Evolutionary conservation across 225 moss, liverwort and hornwort species (phyloP), one percentile per base, ranked within the genome.

Genomic region (Pleurozium schreberi): DNA sequence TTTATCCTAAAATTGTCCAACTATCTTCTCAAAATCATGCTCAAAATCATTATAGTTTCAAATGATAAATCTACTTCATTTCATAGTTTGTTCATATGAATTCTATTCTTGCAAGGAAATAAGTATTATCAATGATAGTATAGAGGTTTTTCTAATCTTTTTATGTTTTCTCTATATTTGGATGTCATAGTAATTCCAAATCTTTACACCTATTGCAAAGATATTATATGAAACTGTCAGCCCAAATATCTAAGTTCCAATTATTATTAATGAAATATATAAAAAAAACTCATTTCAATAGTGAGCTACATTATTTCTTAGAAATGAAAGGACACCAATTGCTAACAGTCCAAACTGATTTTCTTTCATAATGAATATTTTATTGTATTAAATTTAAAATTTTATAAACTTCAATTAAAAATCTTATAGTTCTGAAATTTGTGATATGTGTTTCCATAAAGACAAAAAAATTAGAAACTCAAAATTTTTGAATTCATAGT

Each of bases 321-420:
- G 33, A 89, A 83, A 58, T 57, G 89, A 89, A 91, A 87, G 28
- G 91, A 79, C 87, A 80, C 80, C 22, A 87, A 43, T 27, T 28
- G 25, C 49, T 73, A 64, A 87, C 36, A 84, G 34, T 50, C 8
- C 26, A 65, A 91, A 87, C 49, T 65, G 42, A 49, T 83, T 86
- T 40, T 49, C 5, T 2, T 62, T 62, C 22, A 82, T 25, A 50
- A 40, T 18, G 18, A 20, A 0, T 15, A 31, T 10, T 30, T 21
- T 4, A 5, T 34, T 57, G 26, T 27, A 27, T 26, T 47, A 58
- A 45, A 42, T 1, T 43, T 19, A 10, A 30, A 19, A 5, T 22
- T 0, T 36, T 38, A 9, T 38, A 77, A 78, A 26, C 57, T 38
- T 78, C 2, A 57, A 57, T 18, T 2, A 2, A 40, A 40, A 28